Percentiles rank a stretch among this genome's conserved stretches.
These are phyloP conservation scores for Trichopus zeylanicus DNA, from an alignment of 116 monocot species.

Conservation along the genomic window DNA sequence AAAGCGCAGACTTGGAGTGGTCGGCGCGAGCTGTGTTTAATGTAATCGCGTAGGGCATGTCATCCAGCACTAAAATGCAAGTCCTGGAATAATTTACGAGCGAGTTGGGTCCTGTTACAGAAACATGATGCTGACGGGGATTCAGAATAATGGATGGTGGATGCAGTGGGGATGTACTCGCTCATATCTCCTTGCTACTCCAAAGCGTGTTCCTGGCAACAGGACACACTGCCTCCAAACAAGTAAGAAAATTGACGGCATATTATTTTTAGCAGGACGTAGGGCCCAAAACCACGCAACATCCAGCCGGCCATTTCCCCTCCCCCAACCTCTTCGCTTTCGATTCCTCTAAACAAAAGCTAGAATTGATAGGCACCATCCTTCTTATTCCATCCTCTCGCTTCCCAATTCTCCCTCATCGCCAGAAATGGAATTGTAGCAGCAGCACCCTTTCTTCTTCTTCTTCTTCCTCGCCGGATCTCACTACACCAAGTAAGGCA, in stretches of 20 bases:
- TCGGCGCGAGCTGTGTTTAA: too few species aligned
- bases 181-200: too few species aligned
- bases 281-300: neutral
- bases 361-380: neutral
- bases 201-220: neutral
- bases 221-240: neutral
- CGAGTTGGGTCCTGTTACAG: too few species aligned
- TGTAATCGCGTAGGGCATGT: too few species aligned
- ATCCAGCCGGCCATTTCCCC: neutral
- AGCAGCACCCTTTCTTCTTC: neutral
- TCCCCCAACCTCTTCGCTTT: neutral
- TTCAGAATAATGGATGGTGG: neutral
- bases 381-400: neutral
- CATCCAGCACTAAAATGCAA: too few species aligned
- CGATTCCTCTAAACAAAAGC: neutral
- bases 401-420: neutral
- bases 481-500: neutral
- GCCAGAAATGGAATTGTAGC: neutral
- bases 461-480: too few species aligned
- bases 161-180: too few species aligned
- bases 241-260: neutral
- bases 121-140: too few species aligned
- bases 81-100: too few species aligned
- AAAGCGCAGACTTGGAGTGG: too few species aligned
- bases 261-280: neutral